These are phyloP conservation scores for Hypoxylon perforatum DNA, from an alignment of 495 filamentous ascomycete genomes.

Conservation along the genomic window DNA sequence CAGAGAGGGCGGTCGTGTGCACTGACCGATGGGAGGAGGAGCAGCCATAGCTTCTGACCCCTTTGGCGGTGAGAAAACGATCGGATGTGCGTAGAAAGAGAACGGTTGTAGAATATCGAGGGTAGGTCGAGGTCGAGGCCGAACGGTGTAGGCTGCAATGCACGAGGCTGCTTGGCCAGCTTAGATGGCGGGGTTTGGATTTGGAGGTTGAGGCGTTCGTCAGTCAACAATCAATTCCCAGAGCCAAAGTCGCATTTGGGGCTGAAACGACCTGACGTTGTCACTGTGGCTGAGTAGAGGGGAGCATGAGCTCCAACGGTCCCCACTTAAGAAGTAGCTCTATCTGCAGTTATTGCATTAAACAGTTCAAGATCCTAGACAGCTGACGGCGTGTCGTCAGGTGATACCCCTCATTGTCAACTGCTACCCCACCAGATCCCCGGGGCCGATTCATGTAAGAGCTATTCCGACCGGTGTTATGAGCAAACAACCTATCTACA, in stretches of 20 bases:
- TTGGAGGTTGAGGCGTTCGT: constrained; percentile 36
- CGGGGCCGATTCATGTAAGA: not conserved
- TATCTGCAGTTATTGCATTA: not conserved
- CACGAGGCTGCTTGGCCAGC: constrained; percentile 17
- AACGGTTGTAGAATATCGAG: not conserved
- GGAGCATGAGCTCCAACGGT: too few species aligned
- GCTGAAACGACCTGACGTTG: constrained; percentile 8
- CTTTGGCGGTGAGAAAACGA: constrained; percentile 4
- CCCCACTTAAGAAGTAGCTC: not conserved
- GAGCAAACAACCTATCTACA: not conserved
- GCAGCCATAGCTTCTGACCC: constrained; percentile 40
- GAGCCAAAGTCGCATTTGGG: constrained; percentile 2
- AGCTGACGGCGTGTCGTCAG: constrained; percentile 26
- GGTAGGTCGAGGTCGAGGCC: constrained; percentile 5
- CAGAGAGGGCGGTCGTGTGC: not conserved
- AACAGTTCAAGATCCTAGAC: not conserved
- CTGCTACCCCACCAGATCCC: constrained; percentile 21
- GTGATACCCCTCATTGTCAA: constrained; percentile 50
- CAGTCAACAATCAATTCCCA: constrained; percentile 19
- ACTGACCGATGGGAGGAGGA: constrained; percentile 48
- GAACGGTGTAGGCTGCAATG: constrained; percentile 14
- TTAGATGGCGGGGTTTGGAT: constrained; percentile 27
- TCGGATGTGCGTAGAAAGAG: not conserved
- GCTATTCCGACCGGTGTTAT: not conserved
- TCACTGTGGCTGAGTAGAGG: constrained; percentile 9